Evolutionary conservation across 805 yeast species (phyloP).

Genomic region (Dipodascus albidus): DNA sequence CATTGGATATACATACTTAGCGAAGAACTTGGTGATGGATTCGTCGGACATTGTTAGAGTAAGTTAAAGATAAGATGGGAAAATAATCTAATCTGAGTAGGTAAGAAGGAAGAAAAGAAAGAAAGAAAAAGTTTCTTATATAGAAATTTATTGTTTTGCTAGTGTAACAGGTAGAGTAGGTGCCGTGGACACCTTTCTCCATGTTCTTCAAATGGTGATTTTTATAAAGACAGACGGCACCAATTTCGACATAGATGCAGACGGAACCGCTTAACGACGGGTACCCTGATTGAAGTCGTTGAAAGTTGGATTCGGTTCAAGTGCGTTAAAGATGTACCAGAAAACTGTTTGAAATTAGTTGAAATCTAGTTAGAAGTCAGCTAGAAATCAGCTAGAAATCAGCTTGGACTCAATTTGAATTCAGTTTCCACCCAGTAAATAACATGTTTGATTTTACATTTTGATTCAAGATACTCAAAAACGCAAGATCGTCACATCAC

Average conservation of each 20-base stretch:
- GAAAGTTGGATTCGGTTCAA: too few species aligned
- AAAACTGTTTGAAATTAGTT: too few species aligned
- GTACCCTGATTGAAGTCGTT: not conserved
- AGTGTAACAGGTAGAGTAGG: not conserved
- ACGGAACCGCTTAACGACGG: not conserved
- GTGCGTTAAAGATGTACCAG: too few species aligned
- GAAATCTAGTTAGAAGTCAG: not conserved
- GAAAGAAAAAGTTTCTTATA: not conserved
- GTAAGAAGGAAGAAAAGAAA: not conserved
- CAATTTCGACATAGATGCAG: not conserved
- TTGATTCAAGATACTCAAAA: too few species aligned
- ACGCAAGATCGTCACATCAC: too few species aligned
- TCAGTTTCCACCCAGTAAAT: not conserved
- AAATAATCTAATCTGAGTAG: not conserved
- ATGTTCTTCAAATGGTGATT: not conserved
- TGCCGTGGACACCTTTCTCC: not conserved
- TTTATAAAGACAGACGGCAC: not conserved
- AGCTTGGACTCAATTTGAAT: not conserved
- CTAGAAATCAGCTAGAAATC: not conserved
- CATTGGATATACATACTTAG: conserved; percentile 12
- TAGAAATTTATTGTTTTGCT: not conserved
- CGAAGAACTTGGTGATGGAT: conserved; percentile 8
- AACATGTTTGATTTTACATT: too few species aligned
- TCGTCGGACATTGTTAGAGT: conserved; percentile 12
- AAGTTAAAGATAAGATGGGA: not conserved